Evolutionary conservation across 345 rosid species (phyloP).

Genomic region (Laguncularia racemosa): DNA sequence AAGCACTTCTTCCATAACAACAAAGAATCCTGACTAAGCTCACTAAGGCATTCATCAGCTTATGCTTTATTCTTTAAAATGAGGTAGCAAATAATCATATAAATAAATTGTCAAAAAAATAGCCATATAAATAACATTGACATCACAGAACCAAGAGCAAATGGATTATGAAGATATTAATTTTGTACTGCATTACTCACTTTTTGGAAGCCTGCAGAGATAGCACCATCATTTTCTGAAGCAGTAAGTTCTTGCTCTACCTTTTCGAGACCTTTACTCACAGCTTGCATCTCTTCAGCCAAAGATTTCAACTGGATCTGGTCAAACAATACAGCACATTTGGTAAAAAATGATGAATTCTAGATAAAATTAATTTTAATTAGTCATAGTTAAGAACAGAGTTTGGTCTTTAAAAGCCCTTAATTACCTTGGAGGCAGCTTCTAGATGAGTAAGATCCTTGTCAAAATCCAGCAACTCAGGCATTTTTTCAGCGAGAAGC

Average conservation of each 20-base stretch:
- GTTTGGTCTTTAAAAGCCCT: neutral
- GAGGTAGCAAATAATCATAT: too few species aligned
- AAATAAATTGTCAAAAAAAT: too few species aligned
- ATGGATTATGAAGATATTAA: conserved; percentile 1
- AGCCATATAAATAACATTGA: too few species aligned
- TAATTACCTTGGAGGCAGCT: conserved; percentile 89
- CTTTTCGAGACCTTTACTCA: conserved; percentile 91
- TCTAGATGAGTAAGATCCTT: conserved; percentile 86
- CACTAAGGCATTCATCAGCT: too few species aligned
- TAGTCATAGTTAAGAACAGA: conserved; percentile 3
- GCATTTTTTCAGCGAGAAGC: conserved; percentile 94
- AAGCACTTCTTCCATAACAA: too few species aligned
- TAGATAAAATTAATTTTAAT: too few species aligned
- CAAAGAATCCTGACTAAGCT: too few species aligned
- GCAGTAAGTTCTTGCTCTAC: conserved; percentile 79
- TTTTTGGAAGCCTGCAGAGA: conserved; percentile 80
- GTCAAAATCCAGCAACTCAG: conserved; percentile 80
- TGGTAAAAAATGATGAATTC: neutral
- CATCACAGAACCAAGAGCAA: neutral
- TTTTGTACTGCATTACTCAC: conserved; percentile 31
- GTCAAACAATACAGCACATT: conserved; percentile 1
- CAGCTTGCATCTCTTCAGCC: conserved; percentile 99
- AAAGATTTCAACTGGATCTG: conserved; percentile 91
- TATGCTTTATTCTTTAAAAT: too few species aligned
- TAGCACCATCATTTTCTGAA: conserved; percentile 80